These are phyloP conservation scores for Gigaspora rosea DNA, from an alignment of 192 early-diverging fungal species.

Conservation along the genomic window DNA sequence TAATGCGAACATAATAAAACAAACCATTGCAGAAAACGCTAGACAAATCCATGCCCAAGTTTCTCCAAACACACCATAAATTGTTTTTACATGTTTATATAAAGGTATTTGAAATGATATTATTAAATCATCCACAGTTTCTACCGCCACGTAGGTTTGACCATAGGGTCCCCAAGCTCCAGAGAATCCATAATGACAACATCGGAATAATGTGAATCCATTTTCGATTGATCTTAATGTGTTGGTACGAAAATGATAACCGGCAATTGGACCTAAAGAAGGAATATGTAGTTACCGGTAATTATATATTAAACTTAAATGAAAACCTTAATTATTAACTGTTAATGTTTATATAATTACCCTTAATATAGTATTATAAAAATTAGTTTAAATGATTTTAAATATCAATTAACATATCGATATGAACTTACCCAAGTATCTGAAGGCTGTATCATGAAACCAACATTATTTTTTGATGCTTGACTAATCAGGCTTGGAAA, in stretches of 20 bases:
- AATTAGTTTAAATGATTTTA: no score
- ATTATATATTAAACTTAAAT: not conserved
- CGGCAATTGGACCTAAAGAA: not conserved
- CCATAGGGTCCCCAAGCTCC: conserved; percentile 36
- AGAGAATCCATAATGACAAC: conserved; percentile 43
- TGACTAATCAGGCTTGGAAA: conserved; percentile 47
- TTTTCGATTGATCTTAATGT: conserved; percentile 47
- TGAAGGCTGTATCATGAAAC: conserved; percentile 46
- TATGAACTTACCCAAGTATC: conserved; percentile 44
- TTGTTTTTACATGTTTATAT: conserved; percentile 24
- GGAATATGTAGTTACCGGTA: not conserved
- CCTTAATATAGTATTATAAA: no score
- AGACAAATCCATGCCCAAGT: conserved; percentile 5
- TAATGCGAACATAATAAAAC: not conserved
- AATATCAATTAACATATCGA: not conserved
- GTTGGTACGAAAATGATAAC: conserved; percentile 35
- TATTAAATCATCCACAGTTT: conserved; percentile 36
- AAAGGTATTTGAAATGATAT: conserved; percentile 44
- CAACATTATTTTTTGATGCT: conserved; percentile 39
- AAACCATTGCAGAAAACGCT: not conserved
- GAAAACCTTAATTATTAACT: no score
- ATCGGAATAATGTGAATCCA: conserved; percentile 46
- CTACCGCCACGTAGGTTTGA: conserved; percentile 42
- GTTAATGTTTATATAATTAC: no score
- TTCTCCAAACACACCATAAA: not conserved